Percentiles rank a stretch among this genome's conserved stretches.
Conservation (phyloP, 2,329 filamentous ascomycete genomes). For the Aspergillus sergii region DNA sequence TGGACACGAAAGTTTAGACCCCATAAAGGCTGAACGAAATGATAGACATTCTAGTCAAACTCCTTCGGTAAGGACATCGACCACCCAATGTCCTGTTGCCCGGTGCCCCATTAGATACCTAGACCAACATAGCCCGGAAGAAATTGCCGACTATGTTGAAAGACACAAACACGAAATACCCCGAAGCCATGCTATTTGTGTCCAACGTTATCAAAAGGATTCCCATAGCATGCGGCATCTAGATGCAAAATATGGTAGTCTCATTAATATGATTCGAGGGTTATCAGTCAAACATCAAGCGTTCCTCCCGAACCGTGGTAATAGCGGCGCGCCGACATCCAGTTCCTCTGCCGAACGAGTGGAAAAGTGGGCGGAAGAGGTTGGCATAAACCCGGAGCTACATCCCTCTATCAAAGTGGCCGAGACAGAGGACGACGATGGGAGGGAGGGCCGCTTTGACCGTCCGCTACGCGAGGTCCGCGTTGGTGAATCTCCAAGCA, state of each 20-base stretch:
- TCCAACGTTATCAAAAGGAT: slow-evolving; percentile 85
- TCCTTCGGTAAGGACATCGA: slow-evolving; percentile 46
- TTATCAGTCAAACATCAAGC: slow-evolving; percentile 85
- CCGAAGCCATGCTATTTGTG: slow-evolving; percentile 88
- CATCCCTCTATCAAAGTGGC: slow-evolving; percentile 43
- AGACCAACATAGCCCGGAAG: slow-evolving; percentile 88
- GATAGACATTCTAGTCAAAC: slow-evolving; percentile 49
- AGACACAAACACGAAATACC: slow-evolving; percentile 94
- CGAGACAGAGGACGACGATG: slow-evolving; percentile 51
- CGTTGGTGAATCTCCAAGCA: slow-evolving; percentile 89
- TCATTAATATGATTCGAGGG: slow-evolving; percentile 93
- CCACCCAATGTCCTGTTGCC: slow-evolving; percentile 65
- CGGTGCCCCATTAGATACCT: slow-evolving; percentile 93
- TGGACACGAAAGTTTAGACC: slow-evolving; percentile 61
- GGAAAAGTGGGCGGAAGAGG: slow-evolving; percentile 80
- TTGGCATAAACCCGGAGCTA: slow-evolving; percentile 59
- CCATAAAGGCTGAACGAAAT: slow-evolving; percentile 53
- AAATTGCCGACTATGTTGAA: slow-evolving; percentile 91
- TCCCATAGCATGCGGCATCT: slow-evolving; percentile 82
- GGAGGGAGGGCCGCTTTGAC: slow-evolving; percentile 76
- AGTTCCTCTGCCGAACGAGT: slow-evolving; percentile 69
- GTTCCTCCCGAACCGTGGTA: slow-evolving; percentile 66
- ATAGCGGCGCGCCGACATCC: slow-evolving; percentile 34
- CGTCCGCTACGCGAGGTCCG: slow-evolving; percentile 83
- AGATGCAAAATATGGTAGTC: slow-evolving; percentile 89